These are phyloP conservation scores for Scenedesmus sp. DNA, from an alignment of 163 green algal genomes.

Conservation along the genomic window DNA sequence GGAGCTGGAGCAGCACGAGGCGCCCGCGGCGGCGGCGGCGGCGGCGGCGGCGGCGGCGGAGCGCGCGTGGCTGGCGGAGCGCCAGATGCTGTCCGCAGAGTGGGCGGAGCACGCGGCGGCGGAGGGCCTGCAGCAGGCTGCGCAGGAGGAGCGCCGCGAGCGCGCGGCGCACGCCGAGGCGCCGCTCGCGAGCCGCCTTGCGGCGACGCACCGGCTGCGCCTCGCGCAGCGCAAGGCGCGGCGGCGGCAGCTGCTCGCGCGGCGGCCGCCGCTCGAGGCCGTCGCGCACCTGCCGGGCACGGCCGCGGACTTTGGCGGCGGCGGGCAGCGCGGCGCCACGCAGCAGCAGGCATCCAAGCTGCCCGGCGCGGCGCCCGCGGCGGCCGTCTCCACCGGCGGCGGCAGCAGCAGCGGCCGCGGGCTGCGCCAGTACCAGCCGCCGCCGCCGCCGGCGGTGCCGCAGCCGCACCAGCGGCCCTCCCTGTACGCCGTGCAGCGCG, in stretches of 20 bases:
- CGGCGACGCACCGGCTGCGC: constrained; percentile 1
- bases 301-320: not conserved
- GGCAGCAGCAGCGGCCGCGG: not conserved
- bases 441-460: not conserved
- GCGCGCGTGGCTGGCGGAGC: not conserved
- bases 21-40: no score
- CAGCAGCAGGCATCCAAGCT: not conserved
- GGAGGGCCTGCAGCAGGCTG: no score
- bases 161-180: not conserved
- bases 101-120: no score
- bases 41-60: no score
- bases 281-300: not conserved
- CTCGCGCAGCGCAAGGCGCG: constrained; percentile 14
- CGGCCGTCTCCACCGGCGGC: not conserved
- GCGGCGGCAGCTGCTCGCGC: constrained; percentile 11
- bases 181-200: not conserved
- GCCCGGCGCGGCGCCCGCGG: constrained; percentile 2
- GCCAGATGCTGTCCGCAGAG: not conserved
- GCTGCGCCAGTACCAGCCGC: constrained; percentile 1
- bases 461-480: constrained; percentile 26
- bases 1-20: not conserved
- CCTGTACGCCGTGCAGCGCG: not conserved
- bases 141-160: no score
- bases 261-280: not conserved
- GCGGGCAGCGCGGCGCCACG: no score